These are phyloP conservation scores for Chaetomiaceae sp. DNA, from an alignment of 2,329 filamentous ascomycete species.

Conservation along the genomic window DNA sequence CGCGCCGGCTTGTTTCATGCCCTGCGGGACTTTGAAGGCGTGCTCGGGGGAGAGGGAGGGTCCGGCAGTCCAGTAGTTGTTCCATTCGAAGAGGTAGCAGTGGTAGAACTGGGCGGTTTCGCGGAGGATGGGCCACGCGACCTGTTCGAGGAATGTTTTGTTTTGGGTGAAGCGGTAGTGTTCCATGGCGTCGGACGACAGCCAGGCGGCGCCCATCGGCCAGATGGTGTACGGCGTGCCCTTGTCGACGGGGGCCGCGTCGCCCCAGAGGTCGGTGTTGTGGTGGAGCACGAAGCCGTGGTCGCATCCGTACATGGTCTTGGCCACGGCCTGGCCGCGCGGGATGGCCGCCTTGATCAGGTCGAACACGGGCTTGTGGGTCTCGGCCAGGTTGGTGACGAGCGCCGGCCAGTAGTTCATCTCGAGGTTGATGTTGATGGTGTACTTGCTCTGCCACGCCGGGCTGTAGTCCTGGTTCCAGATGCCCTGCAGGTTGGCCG, in stretches of 20 bases:
- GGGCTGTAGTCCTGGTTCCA: constrained; percentile 39
- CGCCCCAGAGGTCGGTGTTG: constrained; percentile 24
- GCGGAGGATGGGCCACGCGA: constrained; percentile 28
- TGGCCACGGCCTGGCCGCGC: constrained; percentile 17
- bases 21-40: constrained; percentile 5
- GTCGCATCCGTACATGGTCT: constrained; percentile 19
- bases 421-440: constrained; percentile 41
- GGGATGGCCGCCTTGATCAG: constrained; percentile 32
- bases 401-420: constrained; percentile 39
- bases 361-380: constrained; percentile 34
- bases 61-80: constrained; percentile 26
- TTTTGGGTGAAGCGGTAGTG: constrained; percentile 35
- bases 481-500: constrained; percentile 41
- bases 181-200: constrained; percentile 37
- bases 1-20: neutral
- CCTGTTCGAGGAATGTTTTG: constrained; percentile 25
- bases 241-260: constrained; percentile 21
- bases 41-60: constrained; percentile 30
- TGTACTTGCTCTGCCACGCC: constrained; percentile 40
- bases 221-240: constrained; percentile 31
- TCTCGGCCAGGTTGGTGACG: constrained; percentile 29
- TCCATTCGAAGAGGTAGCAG: constrained; percentile 29
- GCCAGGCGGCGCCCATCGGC: constrained; percentile 39
- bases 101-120: constrained; percentile 30
- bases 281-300: constrained; percentile 20